Evolutionary conservation across 202 grass and related monocot genomes (phyloP).

Genomic region (Panicum virgatum): DNA sequence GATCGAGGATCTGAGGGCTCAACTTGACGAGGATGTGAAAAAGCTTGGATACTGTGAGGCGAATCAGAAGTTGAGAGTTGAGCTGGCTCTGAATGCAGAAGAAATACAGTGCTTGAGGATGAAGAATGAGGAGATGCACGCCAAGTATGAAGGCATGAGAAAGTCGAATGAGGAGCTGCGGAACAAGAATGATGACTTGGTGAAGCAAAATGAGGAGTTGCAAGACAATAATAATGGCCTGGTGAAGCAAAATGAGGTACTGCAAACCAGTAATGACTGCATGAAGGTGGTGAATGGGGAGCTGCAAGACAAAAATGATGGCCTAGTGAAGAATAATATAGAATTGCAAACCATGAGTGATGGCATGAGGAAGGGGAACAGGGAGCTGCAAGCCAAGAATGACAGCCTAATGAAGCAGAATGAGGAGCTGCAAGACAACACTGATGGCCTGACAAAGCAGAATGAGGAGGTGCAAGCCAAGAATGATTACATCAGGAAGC

Average conservation of each 20-base stretch:
- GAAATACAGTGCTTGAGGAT: neutral
- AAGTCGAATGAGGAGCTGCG: neutral
- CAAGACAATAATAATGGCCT: neutral
- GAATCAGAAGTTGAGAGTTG: slow-evolving; percentile 5
- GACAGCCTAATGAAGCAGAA: neutral
- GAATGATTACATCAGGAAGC: neutral
- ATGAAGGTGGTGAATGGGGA: neutral
- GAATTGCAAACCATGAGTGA: neutral
- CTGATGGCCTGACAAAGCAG: neutral
- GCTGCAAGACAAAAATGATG: neutral
- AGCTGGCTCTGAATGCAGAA: slow-evolving; percentile 3
- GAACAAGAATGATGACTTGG: neutral
- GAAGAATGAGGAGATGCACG: slow-evolving; percentile 1
- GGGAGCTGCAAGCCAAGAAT: neutral
- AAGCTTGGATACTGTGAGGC: neutral
- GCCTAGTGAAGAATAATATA: neutral
- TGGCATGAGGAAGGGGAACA: neutral
- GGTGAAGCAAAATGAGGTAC: neutral
- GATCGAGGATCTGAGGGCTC: neutral
- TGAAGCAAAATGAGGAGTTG: neutral
- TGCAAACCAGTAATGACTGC: neutral
- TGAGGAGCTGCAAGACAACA: neutral
- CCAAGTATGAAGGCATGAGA: neutral
- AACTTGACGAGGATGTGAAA: neutral
- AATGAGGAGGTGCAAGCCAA: neutral